phyloP scores from a whole-genome alignment of 2,329 filamentous ascomycete species.

The Xylaria sp. region DNA sequence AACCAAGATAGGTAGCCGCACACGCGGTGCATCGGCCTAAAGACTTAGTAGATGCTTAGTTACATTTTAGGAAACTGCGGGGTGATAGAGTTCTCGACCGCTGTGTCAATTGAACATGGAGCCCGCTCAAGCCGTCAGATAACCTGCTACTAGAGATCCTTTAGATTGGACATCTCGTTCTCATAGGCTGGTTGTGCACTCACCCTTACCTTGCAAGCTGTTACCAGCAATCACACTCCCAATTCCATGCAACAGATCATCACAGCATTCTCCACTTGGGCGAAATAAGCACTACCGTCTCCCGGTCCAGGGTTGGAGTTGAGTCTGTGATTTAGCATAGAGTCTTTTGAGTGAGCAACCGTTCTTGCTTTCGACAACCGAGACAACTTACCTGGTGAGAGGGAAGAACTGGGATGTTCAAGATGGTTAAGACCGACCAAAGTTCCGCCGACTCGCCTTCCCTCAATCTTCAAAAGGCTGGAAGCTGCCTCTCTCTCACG shows the following conservation, averaged over 20 bases:
- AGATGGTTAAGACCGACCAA: no score
- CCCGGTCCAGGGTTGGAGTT: not conserved
- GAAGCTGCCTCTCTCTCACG: not conserved
- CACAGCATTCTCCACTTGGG: not conserved
- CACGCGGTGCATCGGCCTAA: not conserved
- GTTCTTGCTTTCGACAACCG: no score
- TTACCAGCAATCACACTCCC: not conserved
- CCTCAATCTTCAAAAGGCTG: not conserved
- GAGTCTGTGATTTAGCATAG: not conserved
- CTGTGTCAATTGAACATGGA: not conserved
- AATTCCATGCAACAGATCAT: not conserved
- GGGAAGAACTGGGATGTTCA: no score
- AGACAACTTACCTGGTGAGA: no score
- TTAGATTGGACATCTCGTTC: slow-evolving; percentile 12
- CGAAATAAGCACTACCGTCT: not conserved
- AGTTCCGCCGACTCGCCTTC: no score
- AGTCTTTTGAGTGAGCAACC: no score
- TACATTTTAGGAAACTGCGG: slow-evolving; percentile 5
- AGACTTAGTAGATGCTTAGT: not conserved
- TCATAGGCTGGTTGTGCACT: slow-evolving; percentile 11
- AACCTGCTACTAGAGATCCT: not conserved
- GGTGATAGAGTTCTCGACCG: not conserved
- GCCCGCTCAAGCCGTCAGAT: slow-evolving; percentile 5
- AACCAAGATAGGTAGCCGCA: not conserved
- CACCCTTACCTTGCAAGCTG: not conserved